phyloP scores from a whole-genome alignment of 345 rosid genomes.

The Lumnitzera racemosa region DNA sequence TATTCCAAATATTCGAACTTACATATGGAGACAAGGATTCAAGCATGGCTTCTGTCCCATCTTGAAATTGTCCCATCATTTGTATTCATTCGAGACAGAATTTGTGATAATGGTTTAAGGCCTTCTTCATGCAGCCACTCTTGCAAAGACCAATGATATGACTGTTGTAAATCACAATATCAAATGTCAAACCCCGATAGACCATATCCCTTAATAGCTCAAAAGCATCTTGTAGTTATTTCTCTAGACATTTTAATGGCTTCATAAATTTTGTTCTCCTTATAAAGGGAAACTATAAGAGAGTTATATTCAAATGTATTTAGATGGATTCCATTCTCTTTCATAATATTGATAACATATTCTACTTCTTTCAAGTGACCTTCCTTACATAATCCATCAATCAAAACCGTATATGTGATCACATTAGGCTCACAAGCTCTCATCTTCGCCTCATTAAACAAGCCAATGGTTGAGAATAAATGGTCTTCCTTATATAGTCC shows the following conservation, averaged over 20 bases:
- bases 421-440: constrained; percentile 59
- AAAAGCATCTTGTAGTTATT: constrained; percentile 65
- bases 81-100: constrained; percentile 55
- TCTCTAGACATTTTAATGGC: constrained; percentile 46
- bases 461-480: constrained; percentile 49
- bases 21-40: too few species aligned
- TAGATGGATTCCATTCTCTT: constrained; percentile 39
- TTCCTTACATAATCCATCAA: constrained; percentile 62
- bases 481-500: constrained; percentile 69
- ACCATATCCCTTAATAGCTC: constrained; percentile 71
- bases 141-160: constrained; percentile 74
- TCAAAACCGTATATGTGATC: constrained; percentile 50
- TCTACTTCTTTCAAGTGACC: constrained; percentile 49
- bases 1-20: too few species aligned
- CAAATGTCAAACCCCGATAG: constrained; percentile 59
- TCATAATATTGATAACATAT: constrained; percentile 42
- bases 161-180: constrained; percentile 73
- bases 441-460: constrained; percentile 37
- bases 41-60: too few species aligned
- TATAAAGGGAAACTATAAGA: constrained; percentile 56
- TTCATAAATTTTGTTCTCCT: constrained; percentile 38
- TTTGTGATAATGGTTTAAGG: constrained; percentile 49
- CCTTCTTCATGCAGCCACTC: constrained; percentile 46
- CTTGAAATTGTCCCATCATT: too few species aligned
- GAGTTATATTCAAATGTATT: constrained; percentile 76